Evolutionary conservation across 2,329 filamentous ascomycete genomes (phyloP), one percentile per base, ranked within the genome.

Genomic region (Penicillium sp.): DNA sequence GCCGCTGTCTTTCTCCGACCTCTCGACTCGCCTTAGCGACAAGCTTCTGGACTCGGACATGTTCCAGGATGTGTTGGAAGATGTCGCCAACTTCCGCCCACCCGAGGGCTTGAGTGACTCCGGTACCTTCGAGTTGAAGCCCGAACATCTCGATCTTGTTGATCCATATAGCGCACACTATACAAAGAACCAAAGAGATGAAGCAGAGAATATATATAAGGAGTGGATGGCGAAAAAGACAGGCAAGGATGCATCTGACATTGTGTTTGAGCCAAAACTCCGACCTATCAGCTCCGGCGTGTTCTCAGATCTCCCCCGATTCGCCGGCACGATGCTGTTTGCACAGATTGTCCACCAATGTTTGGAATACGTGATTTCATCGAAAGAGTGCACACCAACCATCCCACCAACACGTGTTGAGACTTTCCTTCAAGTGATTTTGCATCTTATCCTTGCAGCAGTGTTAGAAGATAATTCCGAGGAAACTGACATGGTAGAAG

Each of bases 141-240:
- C 89, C 5, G 86, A 96, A 60, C 94, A 88, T 67, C 84, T 97
- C 40, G 89, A 93, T 65, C 84, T 95, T 47, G 86, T 99, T 50
- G 95, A 99, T 72, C 94, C 95, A 0, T 99, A 97, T 73, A 94
- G 93, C 69, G 90, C 93, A 7, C 92, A 97, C 71, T 99, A 96
- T 75, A 95, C 88, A 69, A 96, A 96, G 71, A 99, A 99, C 69
- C 93, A 97, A 73, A 86, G 94, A 50, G 94, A 99, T 71, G 94
- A 99, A 73, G 91, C 93, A 0, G 94, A 99, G 75, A 87, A 85
- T 65, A 89, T 92, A 3, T 97, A 94, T 78, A 91, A 89, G 67
- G 88, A 89, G 69, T 89, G 90, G 80, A 87, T 94, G 80, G 90
- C 92, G 12, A 92, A 92, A 77, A 92, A 90, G 76, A 91, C 89